These are phyloP conservation scores for Verticillium albo-atrum DNA, from an alignment of 2,329 filamentous ascomycete species.

Conservation along the genomic window DNA sequence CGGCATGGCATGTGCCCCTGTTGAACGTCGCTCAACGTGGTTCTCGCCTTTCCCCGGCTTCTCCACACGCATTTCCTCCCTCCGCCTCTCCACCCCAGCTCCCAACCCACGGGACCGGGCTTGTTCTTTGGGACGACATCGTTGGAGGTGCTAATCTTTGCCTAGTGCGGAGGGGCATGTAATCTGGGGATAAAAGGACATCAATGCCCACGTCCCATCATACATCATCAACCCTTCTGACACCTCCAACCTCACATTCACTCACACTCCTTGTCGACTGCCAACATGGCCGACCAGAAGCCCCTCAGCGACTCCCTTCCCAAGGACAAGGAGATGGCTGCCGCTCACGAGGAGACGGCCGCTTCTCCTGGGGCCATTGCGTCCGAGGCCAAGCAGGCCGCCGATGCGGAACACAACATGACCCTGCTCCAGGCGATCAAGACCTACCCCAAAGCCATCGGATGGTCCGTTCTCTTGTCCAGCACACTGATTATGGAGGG, in stretches of 20 bases:
- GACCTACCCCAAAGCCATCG: conserved; percentile 41
- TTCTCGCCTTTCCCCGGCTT: neutral
- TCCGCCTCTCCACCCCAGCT: neutral
- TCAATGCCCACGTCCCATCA: neutral
- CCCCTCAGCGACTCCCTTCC: neutral
- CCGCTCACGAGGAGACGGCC: conserved; percentile 1
- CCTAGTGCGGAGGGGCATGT: neutral
- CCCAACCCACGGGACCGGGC: neutral
- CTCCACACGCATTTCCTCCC: neutral
- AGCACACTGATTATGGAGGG: conserved; percentile 46
- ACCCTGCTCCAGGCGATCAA: conserved; percentile 32
- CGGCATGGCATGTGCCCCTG: neutral
- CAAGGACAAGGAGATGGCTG: neutral
- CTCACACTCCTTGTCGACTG: neutral
- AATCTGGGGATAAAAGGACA: neutral
- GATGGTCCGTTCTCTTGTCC: conserved; percentile 41
- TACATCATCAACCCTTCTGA: neutral
- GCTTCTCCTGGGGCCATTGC: conserved; percentile 16
- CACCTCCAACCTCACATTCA: neutral
- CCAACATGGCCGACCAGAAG: conserved; percentile 18
- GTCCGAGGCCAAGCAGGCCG: conserved; percentile 34
- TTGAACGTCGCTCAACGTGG: neutral
- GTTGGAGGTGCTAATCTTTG: neutral
- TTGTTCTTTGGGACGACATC: neutral
- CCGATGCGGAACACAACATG: conserved; percentile 36